Evolutionary conservation across 345 rosid genomes (phyloP), one percentile per base, ranked within the genome.

Genomic region (Trapa bicornis): DNA sequence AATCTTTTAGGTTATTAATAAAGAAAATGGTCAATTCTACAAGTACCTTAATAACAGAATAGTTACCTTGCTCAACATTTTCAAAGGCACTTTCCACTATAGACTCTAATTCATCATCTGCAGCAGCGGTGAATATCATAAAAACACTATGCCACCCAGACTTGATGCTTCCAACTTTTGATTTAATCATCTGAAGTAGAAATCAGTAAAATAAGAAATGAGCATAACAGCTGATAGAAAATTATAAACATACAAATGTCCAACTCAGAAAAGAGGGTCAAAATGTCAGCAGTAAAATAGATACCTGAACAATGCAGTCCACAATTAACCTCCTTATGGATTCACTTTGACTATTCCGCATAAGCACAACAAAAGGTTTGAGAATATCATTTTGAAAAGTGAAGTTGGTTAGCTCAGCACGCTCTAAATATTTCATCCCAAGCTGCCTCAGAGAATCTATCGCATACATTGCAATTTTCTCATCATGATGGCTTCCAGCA

Each of bases 61-160:
- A 22, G 29, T 74, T 66, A 91, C 97, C 97, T 72, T 88, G 96
- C 81, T 91, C 97, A 72, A 91, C 96, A 72, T 91, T 88, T 80
- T 90, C 97, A 76, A 90, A 90, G 68, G 97, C 87, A 75, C 84
- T 86, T 73, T 91, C 97, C 81, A 88, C 96, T 73, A 91, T 91
- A 17, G 89, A 78, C 79, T 91, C 96, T 75, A 82, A 63, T 64
- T 86, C 89, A 76, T 91, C 93, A 64, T 88, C 97, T 75, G 97
- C 97, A 52, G 97, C 86, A 29, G 97, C 96, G 8, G 96, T 88
- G 72, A 91, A 91, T 75, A 91, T 80, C 97, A 91, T 88, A 78
- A 91, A 91, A 70, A 88, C 96, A 71, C 97, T 91, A 73, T 68
- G 94, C 97, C 97, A 91, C 60, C 97, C 97, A 58, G 97, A 91